Base-by-base conservation (phyloP, 768 basidiomycete species). In the Psilocybe azurescens region DNA sequence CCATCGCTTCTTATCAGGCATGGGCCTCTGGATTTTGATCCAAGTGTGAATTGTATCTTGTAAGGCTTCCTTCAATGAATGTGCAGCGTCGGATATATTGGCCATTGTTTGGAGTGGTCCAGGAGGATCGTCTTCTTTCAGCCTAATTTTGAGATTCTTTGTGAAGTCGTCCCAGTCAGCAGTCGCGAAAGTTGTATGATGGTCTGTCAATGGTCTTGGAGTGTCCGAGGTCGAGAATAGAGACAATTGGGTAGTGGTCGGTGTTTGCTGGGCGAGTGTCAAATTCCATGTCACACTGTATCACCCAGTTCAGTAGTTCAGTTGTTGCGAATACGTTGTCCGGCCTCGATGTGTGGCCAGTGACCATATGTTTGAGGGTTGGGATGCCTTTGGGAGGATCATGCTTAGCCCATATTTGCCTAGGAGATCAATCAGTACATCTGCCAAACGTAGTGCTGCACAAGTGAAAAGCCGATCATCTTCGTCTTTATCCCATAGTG, bases 191-290 rank as follows among this genome's bases (percentile, higher is more conserved):
- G 62, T 72, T 71, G 9, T 20, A n/a, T 1, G 36, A 14, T 1
- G 64, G 59, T 32, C 0, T 48, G 20, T 1, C 53, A 33, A 3
- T 1, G 8, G 20, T 39, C 1, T 41, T 32, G 20, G 7, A 18
- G 0, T 58, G 36, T 0, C 56, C 44, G 8, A 79, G 30, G 33
- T 78, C 67, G 0, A 83, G 10, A 0, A 61, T 49, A 0, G 68
- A 76, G 13, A 65, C 29, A 8, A 85, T 78, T 0, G 78, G 81
- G 56, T 75, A 72, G 68, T 85, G 81, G 68, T 84, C 82, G 1
- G 79, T 75, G 2, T 57, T 53, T 0, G 68, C 39, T 0, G 74
- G 76, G 4, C 54, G 60, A 0, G 33, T 10, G 0, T 62, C 58
- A 0, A 64, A 66, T 2, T 59, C 41, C 0, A 70, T 68, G 7